phyloP scores from a whole-genome alignment of 2,329 filamentous ascomycete species.

The Talaromyces rugulosus region DNA sequence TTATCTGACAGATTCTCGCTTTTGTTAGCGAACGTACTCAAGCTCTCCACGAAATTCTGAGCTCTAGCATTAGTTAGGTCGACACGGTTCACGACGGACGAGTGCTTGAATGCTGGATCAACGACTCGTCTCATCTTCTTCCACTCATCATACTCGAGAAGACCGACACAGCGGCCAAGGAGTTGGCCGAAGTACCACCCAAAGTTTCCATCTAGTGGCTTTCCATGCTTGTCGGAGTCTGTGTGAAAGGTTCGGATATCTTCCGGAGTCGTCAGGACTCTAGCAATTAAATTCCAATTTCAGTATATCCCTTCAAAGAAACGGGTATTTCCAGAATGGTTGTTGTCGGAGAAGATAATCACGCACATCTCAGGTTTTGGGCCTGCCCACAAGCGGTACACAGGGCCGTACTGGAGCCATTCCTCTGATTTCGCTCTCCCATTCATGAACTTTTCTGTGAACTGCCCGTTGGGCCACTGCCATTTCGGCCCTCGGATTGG shows the following conservation, averaged over 20 bases:
- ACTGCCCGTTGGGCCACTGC: constrained; percentile 37
- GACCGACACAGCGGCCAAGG: background rate
- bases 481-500: background rate
- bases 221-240: background rate
- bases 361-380: constrained; percentile 37
- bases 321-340: background rate
- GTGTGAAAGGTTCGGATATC: background rate
- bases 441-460: constrained; percentile 40
- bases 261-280: background rate
- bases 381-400: constrained; percentile 40
- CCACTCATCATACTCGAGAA: background rate
- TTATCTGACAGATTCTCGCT: background rate
- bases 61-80: background rate
- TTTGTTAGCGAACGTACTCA: background rate
- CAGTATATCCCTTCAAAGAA: background rate
- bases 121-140: background rate
- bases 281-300: background rate
- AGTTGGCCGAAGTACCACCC: constrained; percentile 1
- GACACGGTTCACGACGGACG: background rate
- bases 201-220: background rate
- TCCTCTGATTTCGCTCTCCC: constrained; percentile 24
- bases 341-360: background rate
- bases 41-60: background rate
- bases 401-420: constrained; percentile 30
- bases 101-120: background rate